These are phyloP conservation scores for Thalassiosira hispida DNA, from an alignment of 352 stramenopile species.

Conservation along the genomic window DNA sequence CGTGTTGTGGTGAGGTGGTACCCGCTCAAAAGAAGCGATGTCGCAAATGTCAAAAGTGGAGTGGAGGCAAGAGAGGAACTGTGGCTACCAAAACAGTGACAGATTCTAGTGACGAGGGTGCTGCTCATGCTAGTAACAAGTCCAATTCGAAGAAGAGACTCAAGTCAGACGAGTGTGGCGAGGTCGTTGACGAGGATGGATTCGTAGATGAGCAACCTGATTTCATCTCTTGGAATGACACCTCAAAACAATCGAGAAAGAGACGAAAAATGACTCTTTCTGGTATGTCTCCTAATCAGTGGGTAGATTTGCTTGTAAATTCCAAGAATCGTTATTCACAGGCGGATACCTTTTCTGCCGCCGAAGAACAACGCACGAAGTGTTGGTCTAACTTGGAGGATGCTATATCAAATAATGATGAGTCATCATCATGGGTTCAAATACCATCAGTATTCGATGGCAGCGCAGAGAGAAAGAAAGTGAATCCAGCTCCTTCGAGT, in stretches of 20 bases:
- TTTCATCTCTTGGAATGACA: slow-evolving; percentile 10
- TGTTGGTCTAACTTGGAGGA: slow-evolving; percentile 2
- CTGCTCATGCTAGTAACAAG: too few species aligned
- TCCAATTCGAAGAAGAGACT: background rate
- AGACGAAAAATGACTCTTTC: background rate
- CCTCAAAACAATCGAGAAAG: background rate
- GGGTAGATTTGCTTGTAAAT: background rate
- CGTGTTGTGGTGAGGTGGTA: too few species aligned
- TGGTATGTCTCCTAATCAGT: background rate
- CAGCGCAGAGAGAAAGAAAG: too few species aligned
- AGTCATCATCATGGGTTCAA: too few species aligned
- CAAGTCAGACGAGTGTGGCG: background rate
- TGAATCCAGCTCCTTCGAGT: too few species aligned
- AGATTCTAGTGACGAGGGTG: too few species aligned
- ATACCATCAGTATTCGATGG: too few species aligned
- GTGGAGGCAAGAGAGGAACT: too few species aligned
- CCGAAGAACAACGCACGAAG: background rate
- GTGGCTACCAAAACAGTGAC: too few species aligned
- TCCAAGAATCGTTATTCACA: background rate
- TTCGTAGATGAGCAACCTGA: slow-evolving; percentile 1
- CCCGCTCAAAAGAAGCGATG: too few species aligned
- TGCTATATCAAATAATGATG: background rate
- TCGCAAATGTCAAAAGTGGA: too few species aligned
- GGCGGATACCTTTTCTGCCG: background rate
- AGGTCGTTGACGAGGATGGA: background rate